Conservation (phyloP, 2,329 filamentous ascomycete species). For the Periconia sp. region DNA sequence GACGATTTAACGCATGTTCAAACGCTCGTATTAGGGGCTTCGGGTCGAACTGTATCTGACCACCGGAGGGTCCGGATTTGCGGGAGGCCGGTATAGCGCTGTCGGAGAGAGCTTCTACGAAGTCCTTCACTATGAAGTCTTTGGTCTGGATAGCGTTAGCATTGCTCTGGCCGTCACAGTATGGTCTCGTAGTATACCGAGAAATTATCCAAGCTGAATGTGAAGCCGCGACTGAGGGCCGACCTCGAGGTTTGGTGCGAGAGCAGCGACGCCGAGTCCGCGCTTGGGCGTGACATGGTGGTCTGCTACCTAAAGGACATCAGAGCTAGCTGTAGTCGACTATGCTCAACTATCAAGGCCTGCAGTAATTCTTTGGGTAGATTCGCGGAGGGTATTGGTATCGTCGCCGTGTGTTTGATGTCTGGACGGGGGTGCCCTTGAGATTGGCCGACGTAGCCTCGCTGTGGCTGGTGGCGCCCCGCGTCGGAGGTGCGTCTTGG, state of each 20-base stretch:
- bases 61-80: slow-evolving; percentile 67
- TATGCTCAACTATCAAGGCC: too few species aligned
- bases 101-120: slow-evolving; percentile 91
- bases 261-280: slow-evolving; percentile 51
- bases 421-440: neutral
- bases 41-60: slow-evolving; percentile 74
- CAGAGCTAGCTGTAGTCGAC: slow-evolving; percentile 4
- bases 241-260: slow-evolving; percentile 48
- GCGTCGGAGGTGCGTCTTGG: slow-evolving; percentile 19
- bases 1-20: slow-evolving; percentile 74
- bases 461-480: slow-evolving; percentile 36
- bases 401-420: too few species aligned
- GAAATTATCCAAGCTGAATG: slow-evolving; percentile 83
- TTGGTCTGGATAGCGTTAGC: slow-evolving; percentile 42
- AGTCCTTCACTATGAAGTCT: slow-evolving; percentile 98
- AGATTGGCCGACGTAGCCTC: neutral
- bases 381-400: too few species aligned
- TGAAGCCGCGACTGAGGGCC: slow-evolving; percentile 67
- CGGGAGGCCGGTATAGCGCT: slow-evolving; percentile 79
- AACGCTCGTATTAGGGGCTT: slow-evolving; percentile 97
- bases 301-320: slow-evolving; percentile 19
- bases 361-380: too few species aligned
- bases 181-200: slow-evolving; percentile 39
- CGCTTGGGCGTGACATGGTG: slow-evolving; percentile 43
- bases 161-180: too few species aligned